These are phyloP conservation scores for Trametes hirsuta DNA, from an alignment of 1,284 basidiomycete genomes.

Conservation along the genomic window DNA sequence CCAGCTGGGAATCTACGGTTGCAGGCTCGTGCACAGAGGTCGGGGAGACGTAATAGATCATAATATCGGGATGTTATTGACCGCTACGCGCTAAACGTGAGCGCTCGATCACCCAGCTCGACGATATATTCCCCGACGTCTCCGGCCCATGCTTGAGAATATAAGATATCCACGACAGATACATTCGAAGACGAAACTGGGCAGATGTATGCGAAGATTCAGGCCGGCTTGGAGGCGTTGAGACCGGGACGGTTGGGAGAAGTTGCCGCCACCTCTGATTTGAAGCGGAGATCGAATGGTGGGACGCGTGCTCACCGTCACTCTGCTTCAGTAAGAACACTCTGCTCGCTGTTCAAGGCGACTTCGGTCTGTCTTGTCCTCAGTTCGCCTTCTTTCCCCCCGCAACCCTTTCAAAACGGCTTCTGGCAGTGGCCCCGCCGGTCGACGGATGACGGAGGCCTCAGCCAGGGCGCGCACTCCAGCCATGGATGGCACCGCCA, in stretches of 20 bases:
- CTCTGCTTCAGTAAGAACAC: slow-evolving; percentile 23
- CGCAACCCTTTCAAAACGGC: slow-evolving; percentile 63
- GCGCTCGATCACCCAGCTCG: not conserved
- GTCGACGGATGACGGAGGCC: slow-evolving; percentile 78
- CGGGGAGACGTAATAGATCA: too few species aligned
- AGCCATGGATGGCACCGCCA: slow-evolving; percentile 69
- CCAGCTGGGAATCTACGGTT: too few species aligned
- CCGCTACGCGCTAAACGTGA: too few species aligned
- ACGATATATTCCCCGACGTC: not conserved
- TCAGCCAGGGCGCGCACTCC: slow-evolving; percentile 60
- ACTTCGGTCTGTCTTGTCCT: slow-evolving; percentile 37
- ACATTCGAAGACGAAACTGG: not conserved
- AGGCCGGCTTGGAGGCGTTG: slow-evolving; percentile 4
- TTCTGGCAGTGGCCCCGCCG: slow-evolving; percentile 70
- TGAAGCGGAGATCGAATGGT: slow-evolving; percentile 31
- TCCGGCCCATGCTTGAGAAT: not conserved
- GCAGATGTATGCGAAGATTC: not conserved
- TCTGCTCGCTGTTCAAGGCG: slow-evolving; percentile 39
- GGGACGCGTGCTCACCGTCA: slow-evolving; percentile 28
- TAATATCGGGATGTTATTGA: too few species aligned
- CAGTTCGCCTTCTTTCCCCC: slow-evolving; percentile 34
- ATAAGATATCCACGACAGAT: not conserved
- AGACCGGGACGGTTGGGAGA: slow-evolving; percentile 2
- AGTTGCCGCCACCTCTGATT: slow-evolving; percentile 19
- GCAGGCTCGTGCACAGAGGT: too few species aligned